These are phyloP conservation scores for Cystofilobasidium capitatum DNA, from an alignment of 768 basidiomycete species.

Conservation along the genomic window DNA sequence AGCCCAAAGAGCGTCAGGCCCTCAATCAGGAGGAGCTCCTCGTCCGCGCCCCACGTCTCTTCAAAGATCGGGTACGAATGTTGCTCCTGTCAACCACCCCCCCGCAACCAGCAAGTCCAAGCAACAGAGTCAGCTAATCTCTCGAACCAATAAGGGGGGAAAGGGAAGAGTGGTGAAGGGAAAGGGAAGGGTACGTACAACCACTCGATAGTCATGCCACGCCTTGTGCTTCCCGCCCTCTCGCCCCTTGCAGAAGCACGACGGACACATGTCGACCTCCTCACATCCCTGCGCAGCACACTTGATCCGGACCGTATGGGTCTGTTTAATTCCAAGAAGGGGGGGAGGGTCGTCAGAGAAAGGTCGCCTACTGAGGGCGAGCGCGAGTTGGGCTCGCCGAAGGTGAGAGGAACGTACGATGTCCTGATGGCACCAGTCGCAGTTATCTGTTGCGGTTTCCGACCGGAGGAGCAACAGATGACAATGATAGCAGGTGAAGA, in stretches of 20 bases:
- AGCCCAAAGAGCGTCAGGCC: conserved; percentile 78
- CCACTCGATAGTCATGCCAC: conserved; percentile 80
- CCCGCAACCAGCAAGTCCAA: neutral
- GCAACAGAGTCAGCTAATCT: neutral
- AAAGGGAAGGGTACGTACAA: conserved; percentile 47
- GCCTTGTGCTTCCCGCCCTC: conserved; percentile 78
- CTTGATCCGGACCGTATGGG: conserved; percentile 92
- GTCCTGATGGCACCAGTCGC: conserved; percentile 26
- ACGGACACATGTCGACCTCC: conserved; percentile 85
- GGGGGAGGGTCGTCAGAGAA: neutral
- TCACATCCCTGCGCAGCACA: conserved; percentile 61
- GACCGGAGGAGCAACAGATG: neutral
- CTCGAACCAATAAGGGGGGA: neutral
- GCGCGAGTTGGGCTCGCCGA: neutral
- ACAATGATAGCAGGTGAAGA: neutral
- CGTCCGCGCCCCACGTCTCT: conserved; percentile 95
- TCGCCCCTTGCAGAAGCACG: conserved; percentile 84
- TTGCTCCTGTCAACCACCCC: conserved; percentile 69
- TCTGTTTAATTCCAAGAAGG: conserved; percentile 35
- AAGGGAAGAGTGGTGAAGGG: too few species aligned
- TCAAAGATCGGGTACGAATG: conserved; percentile 94
- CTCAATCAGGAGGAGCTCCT: conserved; percentile 81
- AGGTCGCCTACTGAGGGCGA: neutral
- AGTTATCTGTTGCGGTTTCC: conserved; percentile 12
- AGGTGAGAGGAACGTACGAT: conserved; percentile 9